Percentiles rank a stretch among this genome's conserved stretches.
Conservation (phyloP, 1,284 basidiomycete genomes). For the Sporisorium sorghi region DNA sequence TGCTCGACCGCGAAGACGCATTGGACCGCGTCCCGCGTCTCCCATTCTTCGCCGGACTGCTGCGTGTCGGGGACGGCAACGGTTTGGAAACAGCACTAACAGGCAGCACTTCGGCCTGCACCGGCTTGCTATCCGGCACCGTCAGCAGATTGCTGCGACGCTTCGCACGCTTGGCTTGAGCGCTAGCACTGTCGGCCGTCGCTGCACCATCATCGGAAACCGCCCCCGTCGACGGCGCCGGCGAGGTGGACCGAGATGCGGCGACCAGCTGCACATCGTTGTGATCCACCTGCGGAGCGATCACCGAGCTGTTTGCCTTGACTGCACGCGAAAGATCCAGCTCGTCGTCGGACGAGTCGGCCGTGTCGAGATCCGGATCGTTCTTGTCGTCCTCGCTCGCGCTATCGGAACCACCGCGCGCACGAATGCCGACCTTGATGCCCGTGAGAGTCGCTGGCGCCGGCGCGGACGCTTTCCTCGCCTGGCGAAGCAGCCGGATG, state of each 20-base stretch:
- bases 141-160: conserved; percentile 39
- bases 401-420: conserved; percentile 59
- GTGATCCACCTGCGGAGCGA: conserved; percentile 21
- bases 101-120: conserved; percentile 53
- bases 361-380: conserved; percentile 35
- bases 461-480: conserved; percentile 78
- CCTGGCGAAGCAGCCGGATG: conserved; percentile 79
- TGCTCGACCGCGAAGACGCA: conserved; percentile 46
- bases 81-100: conserved; percentile 53
- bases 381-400: conserved; percentile 54
- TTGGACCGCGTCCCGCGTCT: conserved; percentile 23
- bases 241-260: conserved; percentile 17
- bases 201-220: conserved; percentile 24
- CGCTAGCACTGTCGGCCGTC: conserved; percentile 20
- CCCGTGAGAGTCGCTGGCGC: conserved; percentile 86
- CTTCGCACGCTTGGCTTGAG: conserved; percentile 28
- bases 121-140: conserved; percentile 68
- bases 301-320: conserved; percentile 10
- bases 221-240: conserved; percentile 19
- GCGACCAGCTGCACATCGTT: conserved; percentile 15
- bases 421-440: conserved; percentile 77
- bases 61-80: conserved; percentile 26
- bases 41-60: conserved; percentile 17
- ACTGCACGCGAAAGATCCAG: conserved; percentile 65
- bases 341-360: conserved; percentile 47